A percentile compares a stretch with the other conserved stretches of the same genome.
Conservation (phyloP, 768 basidiomycete species). For the Calvatia gigantea region DNA sequence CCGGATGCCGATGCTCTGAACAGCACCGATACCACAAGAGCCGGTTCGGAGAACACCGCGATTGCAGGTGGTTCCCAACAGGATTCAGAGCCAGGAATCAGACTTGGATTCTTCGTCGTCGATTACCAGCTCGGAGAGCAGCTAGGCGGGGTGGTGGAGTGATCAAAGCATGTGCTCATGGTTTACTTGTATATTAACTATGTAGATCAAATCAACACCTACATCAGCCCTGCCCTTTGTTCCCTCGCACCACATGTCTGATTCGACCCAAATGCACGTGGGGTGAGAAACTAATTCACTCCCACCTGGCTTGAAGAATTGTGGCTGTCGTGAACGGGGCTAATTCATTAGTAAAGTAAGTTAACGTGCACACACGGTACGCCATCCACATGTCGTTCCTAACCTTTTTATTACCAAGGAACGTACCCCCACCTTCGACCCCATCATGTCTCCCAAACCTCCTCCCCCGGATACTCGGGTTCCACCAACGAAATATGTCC, state of each 20-base stretch:
- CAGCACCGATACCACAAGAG: conserved; percentile 4
- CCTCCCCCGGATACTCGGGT: conserved; percentile 2
- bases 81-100: conserved; percentile 8
- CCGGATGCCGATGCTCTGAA: conserved; percentile 33
- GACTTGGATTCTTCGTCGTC: neutral
- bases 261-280: neutral
- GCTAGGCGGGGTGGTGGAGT: neutral
- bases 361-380: conserved; percentile 4
- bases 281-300: neutral
- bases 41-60: conserved; percentile 13
- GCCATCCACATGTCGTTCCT: neutral
- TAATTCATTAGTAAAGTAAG: neutral
- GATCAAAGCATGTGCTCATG: neutral
- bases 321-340: neutral
- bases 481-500: neutral
- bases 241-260: neutral
- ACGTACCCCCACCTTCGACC: neutral
- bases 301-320: neutral
- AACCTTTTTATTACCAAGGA: conserved; percentile 3
- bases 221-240: neutral
- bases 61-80: conserved; percentile 10
- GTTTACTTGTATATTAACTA: neutral
- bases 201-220: neutral
- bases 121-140: neutral
- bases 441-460: conserved; percentile 7